Conservation (phyloP, 2,329 filamentous ascomycete genomes). For the Neodidymelliopsis sp. region DNA sequence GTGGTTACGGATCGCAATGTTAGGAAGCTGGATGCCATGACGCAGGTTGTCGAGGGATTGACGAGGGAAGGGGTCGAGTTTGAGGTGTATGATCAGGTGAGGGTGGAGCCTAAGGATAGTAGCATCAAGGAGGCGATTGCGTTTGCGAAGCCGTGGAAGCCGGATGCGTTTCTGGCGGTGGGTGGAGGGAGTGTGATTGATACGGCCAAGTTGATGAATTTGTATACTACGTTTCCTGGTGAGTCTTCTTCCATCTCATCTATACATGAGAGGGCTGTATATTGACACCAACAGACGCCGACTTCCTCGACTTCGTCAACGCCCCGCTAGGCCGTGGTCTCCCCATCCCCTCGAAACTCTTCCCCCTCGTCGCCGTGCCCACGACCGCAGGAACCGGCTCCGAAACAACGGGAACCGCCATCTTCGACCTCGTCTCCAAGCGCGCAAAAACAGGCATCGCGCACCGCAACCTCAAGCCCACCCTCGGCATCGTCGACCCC, state of each 20-base stretch:
- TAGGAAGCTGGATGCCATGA: conserved; percentile 83
- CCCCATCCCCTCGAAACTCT: conserved; percentile 74
- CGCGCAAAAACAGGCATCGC: conserved; percentile 95
- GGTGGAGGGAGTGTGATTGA: conserved; percentile 95
- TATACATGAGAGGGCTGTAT: neutral
- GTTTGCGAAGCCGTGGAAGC: conserved; percentile 79
- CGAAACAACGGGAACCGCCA: conserved; percentile 96
- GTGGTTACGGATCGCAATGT: conserved; percentile 92
- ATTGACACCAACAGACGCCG: conserved; percentile 65
- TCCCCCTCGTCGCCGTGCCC: conserved; percentile 81
- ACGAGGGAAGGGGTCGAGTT: conserved; percentile 80
- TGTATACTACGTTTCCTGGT: conserved; percentile 83
- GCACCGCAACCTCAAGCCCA: conserved; percentile 94
- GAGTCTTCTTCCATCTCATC: conserved; percentile 4
- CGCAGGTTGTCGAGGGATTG: conserved; percentile 83
- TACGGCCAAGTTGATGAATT: conserved; percentile 98
- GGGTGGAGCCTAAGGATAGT: conserved; percentile 93
- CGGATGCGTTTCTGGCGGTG: conserved; percentile 92
- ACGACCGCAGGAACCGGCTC: conserved; percentile 88
- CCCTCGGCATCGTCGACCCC: conserved; percentile 83
- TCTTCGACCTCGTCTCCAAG: conserved; percentile 91
- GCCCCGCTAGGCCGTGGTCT: conserved; percentile 86
- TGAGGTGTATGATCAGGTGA: conserved; percentile 79
- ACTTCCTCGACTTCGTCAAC: conserved; percentile 98
- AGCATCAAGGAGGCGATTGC: conserved; percentile 89